phyloP scores from a whole-genome alignment of 495 filamentous ascomycete genomes.

The Penicillium canariense region DNA sequence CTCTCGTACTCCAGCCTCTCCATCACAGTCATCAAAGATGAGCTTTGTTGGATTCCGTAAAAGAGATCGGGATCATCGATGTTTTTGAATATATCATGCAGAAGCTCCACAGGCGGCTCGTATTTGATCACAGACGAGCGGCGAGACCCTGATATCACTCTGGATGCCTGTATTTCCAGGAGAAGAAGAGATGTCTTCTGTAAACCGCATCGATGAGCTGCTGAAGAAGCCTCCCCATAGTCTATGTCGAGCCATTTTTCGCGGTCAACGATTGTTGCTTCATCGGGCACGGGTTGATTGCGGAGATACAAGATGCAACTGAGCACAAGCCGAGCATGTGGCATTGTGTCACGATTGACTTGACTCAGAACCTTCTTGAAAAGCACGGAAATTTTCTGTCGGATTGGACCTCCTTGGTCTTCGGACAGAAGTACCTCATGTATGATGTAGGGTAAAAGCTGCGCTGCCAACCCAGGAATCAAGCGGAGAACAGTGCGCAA shows the following conservation, averaged over 20 bases:
- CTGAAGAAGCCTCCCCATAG: constrained; percentile 65
- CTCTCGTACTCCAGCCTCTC: constrained; percentile 87
- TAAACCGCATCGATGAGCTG: constrained; percentile 80
- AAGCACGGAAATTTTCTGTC: constrained; percentile 42
- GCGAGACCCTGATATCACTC: constrained; percentile 54
- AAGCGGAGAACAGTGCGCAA: constrained; percentile 59
- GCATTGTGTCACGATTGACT: constrained; percentile 33
- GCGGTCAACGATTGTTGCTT: constrained; percentile 74
- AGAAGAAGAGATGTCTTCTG: constrained; percentile 83
- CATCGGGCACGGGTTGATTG: constrained; percentile 70
- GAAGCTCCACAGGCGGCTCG: constrained; percentile 59
- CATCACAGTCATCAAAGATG: constrained; percentile 72
- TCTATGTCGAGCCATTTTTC: constrained; percentile 84
- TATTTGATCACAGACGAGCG: constrained; percentile 62
- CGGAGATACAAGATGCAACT: constrained; percentile 85
- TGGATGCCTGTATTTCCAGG: constrained; percentile 66
- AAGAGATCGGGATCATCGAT: constrained; percentile 95
- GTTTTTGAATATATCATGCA: constrained; percentile 80
- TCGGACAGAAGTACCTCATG: constrained; percentile 69
- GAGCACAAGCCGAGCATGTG: constrained; percentile 62
- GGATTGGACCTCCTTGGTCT: constrained; percentile 29
- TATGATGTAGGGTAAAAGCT: constrained; percentile 73
- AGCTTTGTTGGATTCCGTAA: constrained; percentile 83
- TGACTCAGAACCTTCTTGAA: constrained; percentile 38
- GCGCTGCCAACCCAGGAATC: constrained; percentile 65